Evolutionary conservation across 2,329 filamentous ascomycete genomes (phyloP).

Genomic region (Hirsutella rhossiliensis): DNA sequence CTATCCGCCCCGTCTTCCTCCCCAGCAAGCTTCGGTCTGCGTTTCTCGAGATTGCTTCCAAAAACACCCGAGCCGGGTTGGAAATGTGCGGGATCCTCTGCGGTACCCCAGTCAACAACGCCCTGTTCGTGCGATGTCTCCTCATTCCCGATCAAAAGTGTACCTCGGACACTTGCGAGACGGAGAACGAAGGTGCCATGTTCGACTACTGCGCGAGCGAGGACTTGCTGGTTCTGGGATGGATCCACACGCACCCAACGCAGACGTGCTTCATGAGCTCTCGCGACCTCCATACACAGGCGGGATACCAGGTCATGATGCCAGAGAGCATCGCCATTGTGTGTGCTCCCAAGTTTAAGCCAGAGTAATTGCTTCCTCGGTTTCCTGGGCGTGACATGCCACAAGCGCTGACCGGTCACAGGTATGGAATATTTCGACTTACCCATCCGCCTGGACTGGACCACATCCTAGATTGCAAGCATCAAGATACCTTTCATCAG

Average conservation of each 20-base stretch:
- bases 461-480: constrained; percentile 68
- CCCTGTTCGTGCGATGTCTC: constrained; percentile 78
- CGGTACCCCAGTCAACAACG: constrained; percentile 83
- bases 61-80: constrained; percentile 70
- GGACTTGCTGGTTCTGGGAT: constrained; percentile 77
- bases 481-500: constrained; percentile 76
- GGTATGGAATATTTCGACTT: constrained; percentile 83
- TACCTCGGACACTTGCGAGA: constrained; percentile 91
- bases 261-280: constrained; percentile 98
- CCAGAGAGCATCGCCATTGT: constrained; percentile 95
- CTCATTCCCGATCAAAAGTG: constrained; percentile 85
- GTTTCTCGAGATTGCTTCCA: constrained; percentile 62
- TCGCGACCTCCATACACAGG: constrained; percentile 84
- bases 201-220: constrained; percentile 83
- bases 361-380: constrained; percentile 44
- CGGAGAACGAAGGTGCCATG: constrained; percentile 69
- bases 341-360: constrained; percentile 71
- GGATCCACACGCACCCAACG: constrained; percentile 96
- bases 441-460: constrained; percentile 87
- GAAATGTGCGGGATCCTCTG: constrained; percentile 95
- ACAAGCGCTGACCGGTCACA: constrained; percentile 17
- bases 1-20: constrained; percentile 79
- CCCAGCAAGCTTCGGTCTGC: constrained; percentile 59
- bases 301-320: constrained; percentile 91
- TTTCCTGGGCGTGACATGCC: neutral